phyloP scores from a whole-genome alignment of 2,329 filamentous ascomycete species.

The Myriosclerotinia curreyana region DNA sequence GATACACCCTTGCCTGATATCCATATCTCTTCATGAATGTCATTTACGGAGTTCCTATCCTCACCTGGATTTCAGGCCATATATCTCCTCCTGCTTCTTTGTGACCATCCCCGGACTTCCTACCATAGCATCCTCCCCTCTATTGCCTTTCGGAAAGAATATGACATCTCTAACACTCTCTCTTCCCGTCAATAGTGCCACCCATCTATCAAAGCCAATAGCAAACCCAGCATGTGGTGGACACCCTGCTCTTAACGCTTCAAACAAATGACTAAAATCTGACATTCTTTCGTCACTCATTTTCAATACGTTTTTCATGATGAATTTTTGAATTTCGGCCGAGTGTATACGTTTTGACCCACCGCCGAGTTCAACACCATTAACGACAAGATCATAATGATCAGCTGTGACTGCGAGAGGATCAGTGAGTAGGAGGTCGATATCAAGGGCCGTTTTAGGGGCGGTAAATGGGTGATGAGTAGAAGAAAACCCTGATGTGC shows the following conservation, averaged over 20 bases:
- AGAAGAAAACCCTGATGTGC: slow-evolving; percentile 72
- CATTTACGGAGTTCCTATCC: not conserved
- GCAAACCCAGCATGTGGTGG: slow-evolving; percentile 94
- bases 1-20: not conserved
- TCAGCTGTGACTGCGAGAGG: slow-evolving; percentile 74
- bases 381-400: slow-evolving; percentile 94
- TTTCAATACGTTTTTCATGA: slow-evolving; percentile 79
- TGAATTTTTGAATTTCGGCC: slow-evolving; percentile 74
- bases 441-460: slow-evolving; percentile 67
- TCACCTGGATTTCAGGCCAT: slow-evolving; percentile 7
- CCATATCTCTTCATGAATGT: not conserved
- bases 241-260: slow-evolving; percentile 79
- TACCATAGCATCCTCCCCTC: slow-evolving; percentile 81
- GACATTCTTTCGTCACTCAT: slow-evolving; percentile 28
- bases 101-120: slow-evolving; percentile 70
- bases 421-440: slow-evolving; percentile 68
- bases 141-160: slow-evolving; percentile 92
- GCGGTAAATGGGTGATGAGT: slow-evolving; percentile 97
- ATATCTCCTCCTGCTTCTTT: slow-evolving; percentile 41
- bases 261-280: slow-evolving; percentile 84
- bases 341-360: slow-evolving; percentile 91
- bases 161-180: slow-evolving; percentile 88
- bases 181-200: slow-evolving; percentile 74
- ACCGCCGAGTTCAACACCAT: slow-evolving; percentile 90
- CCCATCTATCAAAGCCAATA: slow-evolving; percentile 83